Evolutionary conservation across 2,329 filamentous ascomycete species (phyloP), one percentile per base, ranked within the genome.

Genomic region (Talaromyces sp.): DNA sequence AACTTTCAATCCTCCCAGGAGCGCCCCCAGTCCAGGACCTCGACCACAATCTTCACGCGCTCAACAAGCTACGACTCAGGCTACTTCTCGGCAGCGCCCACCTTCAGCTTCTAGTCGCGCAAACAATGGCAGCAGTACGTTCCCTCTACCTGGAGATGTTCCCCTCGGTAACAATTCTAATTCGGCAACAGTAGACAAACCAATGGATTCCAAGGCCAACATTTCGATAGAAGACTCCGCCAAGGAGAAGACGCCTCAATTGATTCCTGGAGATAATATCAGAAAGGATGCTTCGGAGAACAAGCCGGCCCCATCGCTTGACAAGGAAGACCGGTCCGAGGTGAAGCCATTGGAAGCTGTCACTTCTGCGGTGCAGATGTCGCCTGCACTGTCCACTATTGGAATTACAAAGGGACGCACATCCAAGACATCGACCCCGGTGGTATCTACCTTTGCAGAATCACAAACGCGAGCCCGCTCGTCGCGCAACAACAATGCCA

Each of bases 21-120:
- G 83, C 79, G 69, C 78, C 75, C 62, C 81, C 62, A 91, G 89
- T 47, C 89, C 90, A 33, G 86, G 84, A 9, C 88, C 88, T 7
- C 77, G 79, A 50, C 89, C 91, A 13, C 83, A 86, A 60, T 88
- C 89, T 5, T 87, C 90, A 6, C 87, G 92, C 69, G 87, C 87
- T 43, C 88, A 92, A 72, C 91, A 93, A 73, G 93, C 90, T 72
- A 91, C 90, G 17, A 85, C 86, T 63, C 85, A 87, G 65, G 84
- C 85, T n/a, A 80, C 80, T 39, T 87, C 76, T 43, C 81, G 81
- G 52, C 81, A 91, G 60, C 82, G 86, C 41, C 86, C 88, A 2
- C 78, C 89, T 1, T 85, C 87, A 2, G 81, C 86, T 11, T 86
- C 88, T 3, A 88, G 82, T 69, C 89, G 87, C 69, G 68, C 75